Evolutionary conservation across 129 eudicot genomes (phyloP).

Genomic region (Heracleum sosnowskyi): DNA sequence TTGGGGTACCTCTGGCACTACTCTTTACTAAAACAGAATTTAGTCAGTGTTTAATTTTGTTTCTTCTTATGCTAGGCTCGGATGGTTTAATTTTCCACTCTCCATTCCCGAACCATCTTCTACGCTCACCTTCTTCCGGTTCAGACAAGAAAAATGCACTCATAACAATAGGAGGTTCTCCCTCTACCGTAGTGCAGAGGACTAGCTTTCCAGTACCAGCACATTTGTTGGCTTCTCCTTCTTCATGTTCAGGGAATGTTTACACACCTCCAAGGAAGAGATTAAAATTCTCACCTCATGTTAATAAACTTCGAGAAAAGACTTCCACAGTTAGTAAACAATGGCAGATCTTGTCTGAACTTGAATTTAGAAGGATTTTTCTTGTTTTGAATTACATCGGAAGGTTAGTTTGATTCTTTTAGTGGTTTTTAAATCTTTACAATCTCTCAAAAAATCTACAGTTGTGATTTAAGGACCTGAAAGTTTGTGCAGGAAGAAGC

Average conservation of each 20-base stretch:
- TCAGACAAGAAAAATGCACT: slow-evolving; percentile 9
- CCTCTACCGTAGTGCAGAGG: slow-evolving; percentile 7
- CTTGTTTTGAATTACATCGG: slow-evolving; percentile 55
- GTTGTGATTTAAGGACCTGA: background rate
- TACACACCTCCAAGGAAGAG: slow-evolving; percentile 15
- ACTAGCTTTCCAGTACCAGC: background rate
- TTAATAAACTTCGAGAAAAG: slow-evolving; percentile 9
- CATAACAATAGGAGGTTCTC: background rate
- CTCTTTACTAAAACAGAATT: background rate
- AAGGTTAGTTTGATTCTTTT: slow-evolving; percentile 32
- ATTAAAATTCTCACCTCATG: slow-evolving; percentile 16
- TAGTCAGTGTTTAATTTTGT: background rate
- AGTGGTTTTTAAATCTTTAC: background rate
- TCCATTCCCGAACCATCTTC: slow-evolving; percentile 15
- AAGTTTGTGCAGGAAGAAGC: slow-evolving; percentile 33
- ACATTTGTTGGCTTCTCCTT: background rate
- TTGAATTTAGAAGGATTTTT: slow-evolving; percentile 58
- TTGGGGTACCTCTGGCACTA: too few relatives aligned
- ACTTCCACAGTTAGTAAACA: slow-evolving; percentile 20
- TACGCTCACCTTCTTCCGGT: slow-evolving; percentile 16
- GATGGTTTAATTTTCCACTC: slow-evolving; percentile 15
- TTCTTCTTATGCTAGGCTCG: slow-evolving; percentile 15
- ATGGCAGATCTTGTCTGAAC: slow-evolving; percentile 34
- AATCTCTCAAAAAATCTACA: background rate
- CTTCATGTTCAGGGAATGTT: slow-evolving; percentile 4